These are phyloP conservation scores for Phytophthora megakarya DNA, from an alignment of 352 stramenopile species.

Conservation along the genomic window DNA sequence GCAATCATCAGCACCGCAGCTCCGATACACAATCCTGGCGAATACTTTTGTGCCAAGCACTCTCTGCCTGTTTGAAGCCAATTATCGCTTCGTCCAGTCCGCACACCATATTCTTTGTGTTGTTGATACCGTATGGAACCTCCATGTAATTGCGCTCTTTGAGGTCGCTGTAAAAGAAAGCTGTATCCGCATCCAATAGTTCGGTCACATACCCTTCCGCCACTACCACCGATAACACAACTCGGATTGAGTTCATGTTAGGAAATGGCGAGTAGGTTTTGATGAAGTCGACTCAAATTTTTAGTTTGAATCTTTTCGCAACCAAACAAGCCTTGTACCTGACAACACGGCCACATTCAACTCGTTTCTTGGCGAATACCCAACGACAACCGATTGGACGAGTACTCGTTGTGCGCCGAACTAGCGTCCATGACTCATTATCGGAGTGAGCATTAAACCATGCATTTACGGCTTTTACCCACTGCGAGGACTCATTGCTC, in stretches of 20 bases:
- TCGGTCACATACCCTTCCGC: background rate
- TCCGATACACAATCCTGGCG: conserved; percentile 15
- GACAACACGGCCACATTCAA: background rate
- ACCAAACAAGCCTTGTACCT: conserved; percentile 1
- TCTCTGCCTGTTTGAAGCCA: conserved; percentile 24
- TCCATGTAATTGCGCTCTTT: conserved; percentile 5
- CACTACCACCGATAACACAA: conserved; percentile 1
- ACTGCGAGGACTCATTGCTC: conserved; percentile 6
- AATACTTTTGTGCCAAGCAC: conserved; percentile 34
- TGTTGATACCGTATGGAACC: background rate
- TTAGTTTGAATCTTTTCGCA: conserved; percentile 8
- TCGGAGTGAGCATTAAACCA: conserved; percentile 3
- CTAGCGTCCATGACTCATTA: conserved; percentile 6
- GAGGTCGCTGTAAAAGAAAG: conserved; percentile 12
- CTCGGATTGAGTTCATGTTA: conserved; percentile 16
- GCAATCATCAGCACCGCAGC: conserved; percentile 21
- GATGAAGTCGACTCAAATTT: conserved; percentile 9
- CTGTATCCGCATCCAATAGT: conserved; percentile 10
- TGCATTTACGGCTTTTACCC: too few relatives aligned
- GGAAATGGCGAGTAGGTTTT: conserved; percentile 3
- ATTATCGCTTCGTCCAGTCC: conserved; percentile 27
- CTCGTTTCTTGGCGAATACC: conserved; percentile 11
- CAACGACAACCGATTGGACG: conserved; percentile 1
- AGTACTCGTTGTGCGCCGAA: background rate
- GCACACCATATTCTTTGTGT: conserved; percentile 7